Evolutionary conservation across 192 early-diverging fungal species (phyloP).

Genomic region (Coemansia biformis): DNA sequence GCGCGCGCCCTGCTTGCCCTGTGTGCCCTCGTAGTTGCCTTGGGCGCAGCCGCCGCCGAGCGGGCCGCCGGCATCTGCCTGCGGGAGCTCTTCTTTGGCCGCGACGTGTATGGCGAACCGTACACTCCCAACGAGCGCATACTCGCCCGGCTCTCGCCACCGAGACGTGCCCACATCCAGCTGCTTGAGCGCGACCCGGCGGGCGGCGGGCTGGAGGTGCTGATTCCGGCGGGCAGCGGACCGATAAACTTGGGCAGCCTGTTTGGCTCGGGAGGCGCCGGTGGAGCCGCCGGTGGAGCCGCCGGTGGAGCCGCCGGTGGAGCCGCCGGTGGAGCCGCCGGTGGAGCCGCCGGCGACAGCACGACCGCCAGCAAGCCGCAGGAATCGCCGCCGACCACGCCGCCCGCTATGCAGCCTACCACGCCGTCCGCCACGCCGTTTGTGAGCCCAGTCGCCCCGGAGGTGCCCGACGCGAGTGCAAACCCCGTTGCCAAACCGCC

Average conservation of each 20-base stretch:
- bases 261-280: slow-evolving; percentile 7
- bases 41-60: not conserved
- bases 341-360: too few species aligned
- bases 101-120: slow-evolving; percentile 14
- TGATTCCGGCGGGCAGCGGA: slow-evolving; percentile 29
- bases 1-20: not conserved
- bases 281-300: not conserved
- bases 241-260: slow-evolving; percentile 25
- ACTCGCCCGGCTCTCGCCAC: not conserved
- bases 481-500: slow-evolving; percentile 1
- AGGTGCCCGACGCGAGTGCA: not conserved
- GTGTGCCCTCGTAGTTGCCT: not conserved
- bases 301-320: slow-evolving; percentile 2
- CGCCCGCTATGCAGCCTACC: too few species aligned
- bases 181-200: slow-evolving; percentile 11
- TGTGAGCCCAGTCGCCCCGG: not conserved
- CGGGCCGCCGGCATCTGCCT: slow-evolving; percentile 20
- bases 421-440: too few species aligned
- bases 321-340: too few species aligned
- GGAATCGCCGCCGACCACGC: too few species aligned
- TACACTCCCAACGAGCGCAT: slow-evolving; percentile 21
- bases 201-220: slow-evolving; percentile 15
- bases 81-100: slow-evolving; percentile 29
- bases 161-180: not conserved
- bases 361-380: too few species aligned